These are phyloP conservation scores for Hydnomerulius pinastri DNA, from an alignment of 768 basidiomycete species.

Conservation along the genomic window DNA sequence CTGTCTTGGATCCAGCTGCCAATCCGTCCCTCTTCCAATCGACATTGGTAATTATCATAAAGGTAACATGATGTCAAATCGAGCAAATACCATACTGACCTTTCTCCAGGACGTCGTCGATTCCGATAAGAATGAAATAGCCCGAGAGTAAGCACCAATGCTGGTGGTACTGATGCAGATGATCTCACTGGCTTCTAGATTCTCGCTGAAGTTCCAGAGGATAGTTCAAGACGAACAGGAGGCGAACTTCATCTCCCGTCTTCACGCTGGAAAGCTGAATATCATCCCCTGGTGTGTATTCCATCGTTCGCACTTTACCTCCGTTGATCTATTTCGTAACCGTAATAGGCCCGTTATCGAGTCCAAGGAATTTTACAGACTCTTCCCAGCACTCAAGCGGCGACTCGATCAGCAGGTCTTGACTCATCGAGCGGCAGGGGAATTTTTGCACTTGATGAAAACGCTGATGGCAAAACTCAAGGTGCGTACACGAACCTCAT, in stretches of 20 bases:
- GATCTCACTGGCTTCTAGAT: slow-evolving; percentile 30
- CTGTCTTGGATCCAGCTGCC: slow-evolving; percentile 52
- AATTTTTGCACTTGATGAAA: slow-evolving; percentile 54
- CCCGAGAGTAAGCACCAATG: slow-evolving; percentile 46
- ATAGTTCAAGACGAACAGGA: slow-evolving; percentile 58
- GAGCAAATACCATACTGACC: neutral
- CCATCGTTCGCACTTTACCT: neutral
- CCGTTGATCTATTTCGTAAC: neutral
- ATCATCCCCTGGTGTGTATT: slow-evolving; percentile 52
- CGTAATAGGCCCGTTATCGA: slow-evolving; percentile 49
- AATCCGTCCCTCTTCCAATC: slow-evolving; percentile 58
- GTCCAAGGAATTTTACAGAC: slow-evolving; percentile 52
- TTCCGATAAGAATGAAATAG: slow-evolving; percentile 54
- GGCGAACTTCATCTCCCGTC: slow-evolving; percentile 55
- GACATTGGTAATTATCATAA: slow-evolving; percentile 57
- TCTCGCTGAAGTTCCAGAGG: slow-evolving; percentile 51
- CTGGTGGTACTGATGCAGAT: neutral
- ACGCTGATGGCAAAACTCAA: slow-evolving; percentile 64
- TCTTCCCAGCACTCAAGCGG: slow-evolving; percentile 46
- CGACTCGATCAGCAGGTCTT: slow-evolving; percentile 45
- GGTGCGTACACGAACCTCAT: slow-evolving; percentile 28
- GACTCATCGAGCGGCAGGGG: slow-evolving; percentile 47
- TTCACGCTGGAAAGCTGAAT: slow-evolving; percentile 49
- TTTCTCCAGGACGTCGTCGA: slow-evolving; percentile 55
- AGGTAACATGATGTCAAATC: slow-evolving; percentile 31